Evolutionary conservation across 2,329 filamentous ascomycete genomes (phyloP), one percentile per base, ranked within the genome.

Genomic region (Pseudogymnoascus sp.): DNA sequence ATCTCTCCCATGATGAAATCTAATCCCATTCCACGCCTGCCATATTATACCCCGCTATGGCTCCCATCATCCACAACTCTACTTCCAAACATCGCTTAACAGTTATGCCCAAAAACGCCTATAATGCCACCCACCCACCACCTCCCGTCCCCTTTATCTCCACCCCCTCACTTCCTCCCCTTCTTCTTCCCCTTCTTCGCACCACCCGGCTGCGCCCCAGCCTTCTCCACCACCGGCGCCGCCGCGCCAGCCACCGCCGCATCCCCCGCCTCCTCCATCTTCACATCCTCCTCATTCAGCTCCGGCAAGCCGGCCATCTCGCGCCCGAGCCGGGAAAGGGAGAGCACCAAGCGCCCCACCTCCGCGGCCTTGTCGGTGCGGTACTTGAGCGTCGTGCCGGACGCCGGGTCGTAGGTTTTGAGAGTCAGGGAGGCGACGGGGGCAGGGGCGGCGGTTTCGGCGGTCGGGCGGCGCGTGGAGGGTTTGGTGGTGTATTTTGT

Each of bases 361-460:
- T 97, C 93, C 19, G 91, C 90, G 19, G 89, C 91, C 77, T 96
- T 96, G 73, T 88, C 88, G 36, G 95, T 99, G 74, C 85, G 83
- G 80, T 97, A 97, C 78, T 97, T 96, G 67, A 99, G 82, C 66
- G 88, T 88, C 64, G 88, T 87, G 71, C 95, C 95, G 63, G 87
- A 89, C 44, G 79, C 79, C 0, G 95, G 89, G 75, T 97, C 91
- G 78, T 87, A 97, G 4, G 95, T 95, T 79, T 96, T 97, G 66
- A 99, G 79, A 3, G 87, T 88, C 61, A 99, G 87, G 63, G 82
- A 84, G 68, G 88, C 92, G 4, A 87, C 80, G 2, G 84, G 78
- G 63, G 82, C 80, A 4, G 76, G 63, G 57, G 74, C 67, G 57
- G 71, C 63, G 38, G 70, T 23, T 69, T 64, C 13, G 67, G 64